Conservation (phyloP, 2,329 filamentous ascomycete genomes). For the Aspergillus aculeatinus region DNA sequence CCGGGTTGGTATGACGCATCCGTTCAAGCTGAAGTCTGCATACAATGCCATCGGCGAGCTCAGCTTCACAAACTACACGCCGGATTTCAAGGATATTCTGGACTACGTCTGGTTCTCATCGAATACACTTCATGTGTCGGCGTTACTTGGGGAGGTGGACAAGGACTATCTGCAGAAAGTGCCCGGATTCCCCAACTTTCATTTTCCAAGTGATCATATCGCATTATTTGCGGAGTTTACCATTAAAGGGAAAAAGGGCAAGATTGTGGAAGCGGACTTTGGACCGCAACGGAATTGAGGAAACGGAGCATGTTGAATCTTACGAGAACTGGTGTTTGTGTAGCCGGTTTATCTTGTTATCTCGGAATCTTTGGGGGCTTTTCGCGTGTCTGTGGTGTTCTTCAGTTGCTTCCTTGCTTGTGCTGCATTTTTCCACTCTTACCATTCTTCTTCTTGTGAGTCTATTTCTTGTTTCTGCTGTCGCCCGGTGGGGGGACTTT, state of each 20-base stretch:
- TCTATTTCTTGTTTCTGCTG: constrained; percentile 23
- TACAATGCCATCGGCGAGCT: constrained; percentile 84
- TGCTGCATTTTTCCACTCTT: constrained; percentile 19
- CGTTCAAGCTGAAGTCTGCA: constrained; percentile 88
- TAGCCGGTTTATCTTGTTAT: constrained; percentile 37
- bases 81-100: constrained; percentile 85
- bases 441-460: constrained; percentile 18
- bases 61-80: constrained; percentile 94
- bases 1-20: constrained; percentile 85
- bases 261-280: constrained; percentile 64
- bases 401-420: constrained; percentile 10
- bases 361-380: constrained; percentile 42
- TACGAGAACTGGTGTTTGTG: constrained; percentile 41
- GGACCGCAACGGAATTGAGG: constrained; percentile 49
- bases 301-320: constrained; percentile 37
- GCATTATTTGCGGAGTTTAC: constrained; percentile 86
- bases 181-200: constrained; percentile 88
- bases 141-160: constrained; percentile 82
- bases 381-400: constrained; percentile 31
- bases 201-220: constrained; percentile 91
- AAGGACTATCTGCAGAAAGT: constrained; percentile 80
- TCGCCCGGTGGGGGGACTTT: constrained; percentile 18
- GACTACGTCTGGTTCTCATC: constrained; percentile 99
- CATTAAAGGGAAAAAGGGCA: constrained; percentile 83
- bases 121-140: constrained; percentile 80